These are phyloP conservation scores for Chrysoporthe cubensis DNA, from an alignment of 2,329 filamentous ascomycete genomes.

Conservation along the genomic window DNA sequence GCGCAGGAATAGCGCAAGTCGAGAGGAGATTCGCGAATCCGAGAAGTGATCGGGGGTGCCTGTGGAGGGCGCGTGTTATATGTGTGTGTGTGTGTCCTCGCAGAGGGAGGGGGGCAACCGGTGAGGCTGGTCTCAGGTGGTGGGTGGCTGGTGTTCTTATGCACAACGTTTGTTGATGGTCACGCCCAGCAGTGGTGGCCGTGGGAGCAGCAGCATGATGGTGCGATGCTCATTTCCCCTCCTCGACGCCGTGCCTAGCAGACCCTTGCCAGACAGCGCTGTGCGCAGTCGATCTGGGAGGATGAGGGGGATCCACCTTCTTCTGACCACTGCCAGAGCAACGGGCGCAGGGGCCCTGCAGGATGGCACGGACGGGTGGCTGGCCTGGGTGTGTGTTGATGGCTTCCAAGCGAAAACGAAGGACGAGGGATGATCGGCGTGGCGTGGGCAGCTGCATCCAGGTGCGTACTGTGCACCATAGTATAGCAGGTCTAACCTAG, in stretches of 20 bases:
- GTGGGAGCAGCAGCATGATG: slow-evolving; percentile 15
- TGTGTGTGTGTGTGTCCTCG: too few relatives aligned
- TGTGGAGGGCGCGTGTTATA: background rate
- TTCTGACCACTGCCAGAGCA: slow-evolving; percentile 21
- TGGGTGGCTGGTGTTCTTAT: slow-evolving; percentile 5
- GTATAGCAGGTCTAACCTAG: background rate
- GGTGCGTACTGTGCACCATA: too few relatives aligned
- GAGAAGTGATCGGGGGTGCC: background rate
- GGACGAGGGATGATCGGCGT: background rate
- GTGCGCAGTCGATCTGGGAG: slow-evolving; percentile 15
- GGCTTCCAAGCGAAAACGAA: slow-evolving; percentile 1
- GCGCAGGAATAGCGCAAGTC: slow-evolving; percentile 21
- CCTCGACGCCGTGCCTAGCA: slow-evolving; percentile 13
- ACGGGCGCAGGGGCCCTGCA: slow-evolving; percentile 15
- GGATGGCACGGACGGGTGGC: background rate
- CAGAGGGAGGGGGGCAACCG: background rate
- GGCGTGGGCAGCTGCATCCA: slow-evolving; percentile 10
- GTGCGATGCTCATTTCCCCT: slow-evolving; percentile 27
- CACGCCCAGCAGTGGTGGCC: background rate
- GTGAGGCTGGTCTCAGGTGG: background rate
- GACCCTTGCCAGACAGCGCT: background rate
- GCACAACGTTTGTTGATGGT: slow-evolving; percentile 5
- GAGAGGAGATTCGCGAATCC: slow-evolving; percentile 7
- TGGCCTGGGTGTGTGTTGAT: background rate
- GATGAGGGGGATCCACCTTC: slow-evolving; percentile 19